Conservation (phyloP, 2,329 filamentous ascomycete species). For the Trichoderma gracile region DNA sequence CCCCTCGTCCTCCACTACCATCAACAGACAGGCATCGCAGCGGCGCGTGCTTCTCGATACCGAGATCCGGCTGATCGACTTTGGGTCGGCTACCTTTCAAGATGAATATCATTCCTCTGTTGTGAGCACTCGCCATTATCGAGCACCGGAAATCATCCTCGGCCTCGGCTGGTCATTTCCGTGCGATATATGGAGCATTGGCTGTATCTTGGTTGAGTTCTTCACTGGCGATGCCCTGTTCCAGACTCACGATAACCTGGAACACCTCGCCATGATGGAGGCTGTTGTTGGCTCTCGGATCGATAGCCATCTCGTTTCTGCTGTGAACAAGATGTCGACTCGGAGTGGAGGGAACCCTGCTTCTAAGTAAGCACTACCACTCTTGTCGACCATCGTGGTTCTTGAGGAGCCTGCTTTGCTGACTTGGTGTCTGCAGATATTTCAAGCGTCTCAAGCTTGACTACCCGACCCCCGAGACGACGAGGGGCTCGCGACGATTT, state of each 20-base stretch:
- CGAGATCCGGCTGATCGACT: conserved; percentile 70
- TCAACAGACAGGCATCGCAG: conserved; percentile 62
- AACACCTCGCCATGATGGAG: conserved; percentile 77
- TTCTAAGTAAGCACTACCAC: conserved; percentile 55
- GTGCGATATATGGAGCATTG: conserved; percentile 74
- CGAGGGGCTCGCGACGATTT: conserved; percentile 63
- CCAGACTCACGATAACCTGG: conserved; percentile 71
- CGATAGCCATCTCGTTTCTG: conserved; percentile 57
- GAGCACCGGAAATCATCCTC: conserved; percentile 70
- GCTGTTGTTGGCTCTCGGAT: conserved; percentile 62
- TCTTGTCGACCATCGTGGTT: neutral
- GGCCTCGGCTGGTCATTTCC: conserved; percentile 71
- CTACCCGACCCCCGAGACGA: conserved; percentile 64
- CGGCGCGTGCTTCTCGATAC: conserved; percentile 66
- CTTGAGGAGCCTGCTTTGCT: neutral
- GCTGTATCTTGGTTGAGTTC: conserved; percentile 71
- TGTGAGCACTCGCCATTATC: conserved; percentile 69
- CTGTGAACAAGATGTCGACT: conserved; percentile 53
- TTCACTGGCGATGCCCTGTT: conserved; percentile 71
- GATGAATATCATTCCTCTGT: conserved; percentile 73
- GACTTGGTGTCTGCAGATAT: conserved; percentile 48
- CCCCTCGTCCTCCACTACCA: conserved; percentile 63
- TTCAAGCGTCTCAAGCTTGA: conserved; percentile 67
- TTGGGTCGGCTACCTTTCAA: conserved; percentile 71
- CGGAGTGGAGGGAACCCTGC: conserved; percentile 61